Conservation (phyloP, 371 early-diverging fungal genomes). For the Funneliformis caledonium region DNA sequence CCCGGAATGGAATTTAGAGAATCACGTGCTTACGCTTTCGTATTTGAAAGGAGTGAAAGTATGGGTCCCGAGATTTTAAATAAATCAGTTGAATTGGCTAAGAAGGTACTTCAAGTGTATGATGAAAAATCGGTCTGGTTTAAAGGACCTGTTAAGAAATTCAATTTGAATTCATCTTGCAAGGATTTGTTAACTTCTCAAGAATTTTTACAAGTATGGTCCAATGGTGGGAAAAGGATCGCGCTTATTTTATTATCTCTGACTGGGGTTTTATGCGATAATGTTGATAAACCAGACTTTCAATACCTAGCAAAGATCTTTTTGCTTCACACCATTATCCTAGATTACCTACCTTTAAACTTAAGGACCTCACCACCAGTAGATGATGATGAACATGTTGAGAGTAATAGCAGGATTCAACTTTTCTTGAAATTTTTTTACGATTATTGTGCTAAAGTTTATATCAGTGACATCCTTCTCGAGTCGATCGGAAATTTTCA, state of each 20-base stretch:
- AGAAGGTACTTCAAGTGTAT: background rate
- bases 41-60: constrained; percentile 14
- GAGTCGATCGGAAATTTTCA: background rate
- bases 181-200: background rate
- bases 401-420: too few species aligned
- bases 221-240: constrained; percentile 9
- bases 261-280: background rate
- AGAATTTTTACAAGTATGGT: background rate
- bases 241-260: background rate
- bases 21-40: constrained; percentile 15
- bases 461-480: background rate
- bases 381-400: background rate
- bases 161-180: background rate
- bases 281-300: background rate
- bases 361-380: background rate
- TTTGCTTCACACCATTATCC: background rate
- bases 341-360: constrained; percentile 9
- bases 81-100: background rate
- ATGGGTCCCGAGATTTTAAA: background rate
- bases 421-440: background rate
- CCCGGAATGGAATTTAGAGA: constrained; percentile 32
- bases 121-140: background rate
- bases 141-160: background rate
- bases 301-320: background rate
- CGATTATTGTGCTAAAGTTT: background rate